Percentiles rank a stretch among this genome's conserved stretches.
Conservation (phyloP, 2,329 filamentous ascomycete genomes). For the Diaporthe ilicicola region DNA sequence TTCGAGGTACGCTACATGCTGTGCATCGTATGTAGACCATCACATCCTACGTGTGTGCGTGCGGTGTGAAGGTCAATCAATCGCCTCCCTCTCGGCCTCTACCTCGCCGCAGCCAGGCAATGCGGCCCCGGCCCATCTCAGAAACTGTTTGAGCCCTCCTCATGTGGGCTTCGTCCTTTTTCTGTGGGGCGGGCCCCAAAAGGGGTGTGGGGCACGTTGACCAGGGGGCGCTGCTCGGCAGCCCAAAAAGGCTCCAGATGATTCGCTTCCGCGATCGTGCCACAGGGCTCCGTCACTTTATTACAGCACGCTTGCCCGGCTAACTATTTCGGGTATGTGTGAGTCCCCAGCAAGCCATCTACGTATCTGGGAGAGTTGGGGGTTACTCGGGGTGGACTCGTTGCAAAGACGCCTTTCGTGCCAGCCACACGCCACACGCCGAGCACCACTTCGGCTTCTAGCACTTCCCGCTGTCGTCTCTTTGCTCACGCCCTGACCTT, state of each 20-base stretch:
- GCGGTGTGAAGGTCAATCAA: neutral
- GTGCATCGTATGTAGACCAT: neutral
- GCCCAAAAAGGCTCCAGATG: conserved; percentile 28
- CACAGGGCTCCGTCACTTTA: conserved; percentile 17
- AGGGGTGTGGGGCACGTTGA: conserved; percentile 27
- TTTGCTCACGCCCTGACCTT: neutral
- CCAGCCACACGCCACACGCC: conserved; percentile 13
- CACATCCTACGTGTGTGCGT: neutral
- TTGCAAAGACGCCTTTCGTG: neutral
- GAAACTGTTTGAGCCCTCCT: conserved; percentile 14
- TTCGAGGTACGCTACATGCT: neutral
- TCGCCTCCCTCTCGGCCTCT: conserved; percentile 1
- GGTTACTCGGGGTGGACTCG: neutral
- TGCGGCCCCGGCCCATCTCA: conserved; percentile 6
- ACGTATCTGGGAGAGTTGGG: neutral
- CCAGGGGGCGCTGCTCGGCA: conserved; percentile 7
- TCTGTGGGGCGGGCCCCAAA: conserved; percentile 18
- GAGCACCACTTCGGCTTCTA: conserved; percentile 1
- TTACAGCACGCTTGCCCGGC: neutral
- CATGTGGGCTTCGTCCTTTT: conserved; percentile 14
- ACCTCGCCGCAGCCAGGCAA: neutral
- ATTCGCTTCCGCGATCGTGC: conserved; percentile 30
- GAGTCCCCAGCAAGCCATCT: neutral
- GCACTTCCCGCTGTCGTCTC: neutral
- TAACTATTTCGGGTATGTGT: conserved; percentile 10